These are phyloP conservation scores for Peronospora belbahrii DNA, from an alignment of 352 stramenopile genomes.

Conservation along the genomic window DNA sequence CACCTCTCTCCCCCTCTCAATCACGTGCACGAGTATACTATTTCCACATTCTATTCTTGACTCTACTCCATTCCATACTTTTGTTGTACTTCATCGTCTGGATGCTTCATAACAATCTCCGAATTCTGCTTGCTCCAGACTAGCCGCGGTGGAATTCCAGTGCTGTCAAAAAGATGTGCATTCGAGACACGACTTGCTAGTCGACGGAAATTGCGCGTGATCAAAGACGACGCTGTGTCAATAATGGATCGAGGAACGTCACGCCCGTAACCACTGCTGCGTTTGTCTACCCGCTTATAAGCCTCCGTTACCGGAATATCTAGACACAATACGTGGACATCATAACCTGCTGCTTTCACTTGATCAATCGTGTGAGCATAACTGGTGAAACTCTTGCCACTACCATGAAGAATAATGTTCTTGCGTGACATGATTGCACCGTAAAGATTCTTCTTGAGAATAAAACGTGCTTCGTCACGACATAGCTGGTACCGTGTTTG, in stretches of 20 bases:
- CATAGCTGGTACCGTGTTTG: conserved; percentile 74
- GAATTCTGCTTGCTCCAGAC: conserved; percentile 72
- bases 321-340: conserved; percentile 69
- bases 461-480: conserved; percentile 72
- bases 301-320: conserved; percentile 57
- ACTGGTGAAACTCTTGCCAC: conserved; percentile 61
- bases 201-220: conserved; percentile 58
- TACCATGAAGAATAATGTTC: conserved; percentile 77
- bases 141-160: conserved; percentile 44
- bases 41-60: neutral
- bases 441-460: conserved; percentile 74
- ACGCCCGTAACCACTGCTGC: conserved; percentile 56
- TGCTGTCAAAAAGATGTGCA: conserved; percentile 65
- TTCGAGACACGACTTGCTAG: conserved; percentile 57
- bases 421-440: conserved; percentile 68
- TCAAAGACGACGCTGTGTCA: conserved; percentile 50
- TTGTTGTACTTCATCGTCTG: conserved; percentile 48
- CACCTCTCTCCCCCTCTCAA: neutral
- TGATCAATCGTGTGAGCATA: conserved; percentile 58
- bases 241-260: conserved; percentile 62
- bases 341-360: conserved; percentile 57
- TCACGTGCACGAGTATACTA: conserved; percentile 9
- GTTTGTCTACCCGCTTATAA: conserved; percentile 59
- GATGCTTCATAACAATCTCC: conserved; percentile 35
- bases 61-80: conserved; percentile 51